Conservation (phyloP, 306 rosid genomes). For the Lathyrus tuberosus region DNA sequence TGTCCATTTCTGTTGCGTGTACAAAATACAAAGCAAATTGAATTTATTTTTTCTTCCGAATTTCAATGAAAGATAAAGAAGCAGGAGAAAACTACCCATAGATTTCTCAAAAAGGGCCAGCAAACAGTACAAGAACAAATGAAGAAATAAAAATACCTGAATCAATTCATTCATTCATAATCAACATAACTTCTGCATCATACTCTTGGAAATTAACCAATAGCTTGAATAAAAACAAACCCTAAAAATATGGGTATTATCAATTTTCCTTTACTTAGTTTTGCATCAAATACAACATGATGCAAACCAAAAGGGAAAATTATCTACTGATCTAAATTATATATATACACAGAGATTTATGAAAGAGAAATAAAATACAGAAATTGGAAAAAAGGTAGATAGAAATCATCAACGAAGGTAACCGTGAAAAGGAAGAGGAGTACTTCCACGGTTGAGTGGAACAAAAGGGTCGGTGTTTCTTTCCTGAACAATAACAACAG, state of each 20-base stretch:
- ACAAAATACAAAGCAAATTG: no score
- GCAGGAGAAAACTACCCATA: no score
- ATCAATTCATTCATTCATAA: conserved; percentile 6
- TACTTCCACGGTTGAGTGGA: conserved; percentile 30
- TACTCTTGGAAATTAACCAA: background rate
- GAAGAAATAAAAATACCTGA: background rate
- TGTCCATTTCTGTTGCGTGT: no score
- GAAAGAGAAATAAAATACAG: no score
- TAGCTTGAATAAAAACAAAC: conserved; percentile 12
- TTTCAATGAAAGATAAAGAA: no score
- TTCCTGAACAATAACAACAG: conserved; percentile 59
- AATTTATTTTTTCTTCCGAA: no score
- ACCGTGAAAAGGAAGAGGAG: conserved; percentile 62
- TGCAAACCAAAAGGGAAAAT: background rate
- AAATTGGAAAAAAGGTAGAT: background rate
- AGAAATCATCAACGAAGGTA: conserved; percentile 49
- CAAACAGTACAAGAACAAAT: no score
- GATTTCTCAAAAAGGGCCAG: no score
- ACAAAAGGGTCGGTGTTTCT: conserved; percentile 36
- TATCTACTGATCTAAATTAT: background rate
- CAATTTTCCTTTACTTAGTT: conserved; percentile 7
- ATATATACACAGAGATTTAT: conserved; percentile 8
- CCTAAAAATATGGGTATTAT: conserved; percentile 28
- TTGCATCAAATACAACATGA: conserved; percentile 20
- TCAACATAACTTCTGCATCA: background rate